Evolutionary conservation across 192 early-diverging fungal species (phyloP), one percentile per base, ranked within the genome.

Genomic region (Backusella morwellensis): DNA sequence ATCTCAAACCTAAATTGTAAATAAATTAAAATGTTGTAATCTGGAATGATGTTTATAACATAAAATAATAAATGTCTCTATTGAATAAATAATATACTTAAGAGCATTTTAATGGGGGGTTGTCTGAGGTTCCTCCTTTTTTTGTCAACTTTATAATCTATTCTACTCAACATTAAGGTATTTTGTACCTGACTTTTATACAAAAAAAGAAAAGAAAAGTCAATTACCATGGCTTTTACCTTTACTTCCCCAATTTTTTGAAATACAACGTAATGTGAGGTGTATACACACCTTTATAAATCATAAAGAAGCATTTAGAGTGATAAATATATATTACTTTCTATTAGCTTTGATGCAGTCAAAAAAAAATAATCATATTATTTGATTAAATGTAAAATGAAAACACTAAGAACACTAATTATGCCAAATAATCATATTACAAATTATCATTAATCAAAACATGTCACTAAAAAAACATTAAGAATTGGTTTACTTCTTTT

Each of bases 1-100:
- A 29, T 63, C 56, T 63, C 26, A 63, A 63, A 63, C 29, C 56
- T 63, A 63, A 63, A 63, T 63, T 63, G 26, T 63, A 63, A 63
- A 63, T 63, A 63, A 63, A 63, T 63, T 29, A 63, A 63, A 50
- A 50, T n/a, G 19, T 3, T 6, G 0, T 50, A 19, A 50, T 6
- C 19, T 50, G n/a, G 19, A 50, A n/a, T 50, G 5, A 1, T 50
- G 15, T n/a, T 50, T 50, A 4, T 50, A 19, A 7, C 17, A 50
- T 50, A 50, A 50, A 50, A 50, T n/a, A 6, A n/a, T 7, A 4
- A n/a, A 6, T 50, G 47, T 50, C 5, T 50, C 17, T 50, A n/a
- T 50, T 40, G 11, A 17, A 4, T 44, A 44, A 44, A 19, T 6
- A 50, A n/a, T 19, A 50, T 19, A 50, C 17, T 17, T 44, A 9